Base-by-base conservation (phyloP, 108 stramenopile species). In the Cyclotella baltica region DNA sequence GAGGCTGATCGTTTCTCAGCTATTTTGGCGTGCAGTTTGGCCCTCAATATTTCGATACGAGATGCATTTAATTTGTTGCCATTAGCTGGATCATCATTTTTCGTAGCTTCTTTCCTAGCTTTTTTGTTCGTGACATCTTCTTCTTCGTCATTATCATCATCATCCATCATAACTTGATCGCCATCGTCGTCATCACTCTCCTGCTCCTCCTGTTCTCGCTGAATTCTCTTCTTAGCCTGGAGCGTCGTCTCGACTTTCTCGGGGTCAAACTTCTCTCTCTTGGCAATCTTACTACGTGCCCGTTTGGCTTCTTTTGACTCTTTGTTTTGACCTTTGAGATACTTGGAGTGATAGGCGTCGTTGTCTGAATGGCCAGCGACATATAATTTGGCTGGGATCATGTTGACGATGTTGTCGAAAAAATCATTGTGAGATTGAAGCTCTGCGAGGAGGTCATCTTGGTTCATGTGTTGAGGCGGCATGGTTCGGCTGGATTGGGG, bases 361-460 rank as follows among this genome's bases (percentile, higher is more conserved):
- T 86, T 83, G 33, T 85, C 89, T 1, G 86, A 89, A 40, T 87
- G 74, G 10, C 90, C 91, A 18, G 90, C 87, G 27, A 96, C 80
- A 76, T 96, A 96, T 40, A 96, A 76, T 16, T 84, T 84, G 63
- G 90, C 79, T 20, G 96, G 93, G 57, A 96, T 87, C 88, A 94
- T 91, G 73, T 96, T 92, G 10, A 93, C 93, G 25, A 96, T 33
- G 31, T 70, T 34, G 78, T 94, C 92, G 69, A 96, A 96, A 81
- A 86, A 93, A 11, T 61, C 86, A 83, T 95, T 95, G 86, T 93
- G 67, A 2, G 86, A 85, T 48, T 82, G 77, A 51, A 95, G 87
- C 29, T 94, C 93, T 30, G 67, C n/a, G 20, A 82, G 62, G 31
- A 94, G 72, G 20, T 83, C 55, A 55, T 19, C 19, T 1, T 76